These are phyloP conservation scores for Talaromyces sp. DNA, from an alignment of 2,329 filamentous ascomycete species.

Conservation along the genomic window DNA sequence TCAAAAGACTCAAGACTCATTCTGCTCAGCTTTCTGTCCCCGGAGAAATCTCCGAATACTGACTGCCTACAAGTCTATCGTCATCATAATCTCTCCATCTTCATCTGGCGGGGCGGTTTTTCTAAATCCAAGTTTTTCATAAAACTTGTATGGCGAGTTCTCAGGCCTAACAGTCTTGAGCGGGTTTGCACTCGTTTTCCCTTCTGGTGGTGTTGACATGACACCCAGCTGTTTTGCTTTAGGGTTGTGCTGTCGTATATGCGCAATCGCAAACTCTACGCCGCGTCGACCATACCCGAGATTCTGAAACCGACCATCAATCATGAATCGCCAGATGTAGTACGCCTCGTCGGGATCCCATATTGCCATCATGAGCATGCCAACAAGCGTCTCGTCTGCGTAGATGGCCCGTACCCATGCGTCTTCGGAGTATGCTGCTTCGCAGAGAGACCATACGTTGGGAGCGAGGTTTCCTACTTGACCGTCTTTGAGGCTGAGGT, in stretches of 20 bases:
- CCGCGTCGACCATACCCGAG: not conserved
- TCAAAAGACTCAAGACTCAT: no score
- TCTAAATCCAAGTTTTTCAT: not conserved
- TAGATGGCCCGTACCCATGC: slow-evolving; percentile 3
- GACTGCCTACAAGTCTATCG: not conserved
- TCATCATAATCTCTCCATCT: slow-evolving; percentile 1
- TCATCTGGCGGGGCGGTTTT: not conserved
- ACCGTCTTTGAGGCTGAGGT: not conserved
- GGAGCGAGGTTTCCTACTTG: not conserved
- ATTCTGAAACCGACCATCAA: not conserved
- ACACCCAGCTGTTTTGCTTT: slow-evolving; percentile 2
- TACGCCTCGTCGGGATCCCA: not conserved
- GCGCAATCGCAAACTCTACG: slow-evolving; percentile 2
- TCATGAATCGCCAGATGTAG: slow-evolving; percentile 3
- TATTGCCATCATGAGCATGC: slow-evolving; percentile 2
- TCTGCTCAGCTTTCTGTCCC: no score
- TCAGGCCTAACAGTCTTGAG: not conserved
- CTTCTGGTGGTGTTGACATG: slow-evolving; percentile 1
- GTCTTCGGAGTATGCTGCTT: not conserved
- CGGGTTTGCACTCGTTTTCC: not conserved
- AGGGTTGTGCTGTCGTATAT: not conserved
- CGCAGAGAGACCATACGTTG: slow-evolving; percentile 1
- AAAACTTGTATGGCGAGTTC: slow-evolving; percentile 1
- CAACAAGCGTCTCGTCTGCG: slow-evolving; percentile 1
- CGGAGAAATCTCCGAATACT: no score